These are phyloP conservation scores for Trichoderma harzianum DNA, from an alignment of 2,329 filamentous ascomycete species.

Conservation along the genomic window DNA sequence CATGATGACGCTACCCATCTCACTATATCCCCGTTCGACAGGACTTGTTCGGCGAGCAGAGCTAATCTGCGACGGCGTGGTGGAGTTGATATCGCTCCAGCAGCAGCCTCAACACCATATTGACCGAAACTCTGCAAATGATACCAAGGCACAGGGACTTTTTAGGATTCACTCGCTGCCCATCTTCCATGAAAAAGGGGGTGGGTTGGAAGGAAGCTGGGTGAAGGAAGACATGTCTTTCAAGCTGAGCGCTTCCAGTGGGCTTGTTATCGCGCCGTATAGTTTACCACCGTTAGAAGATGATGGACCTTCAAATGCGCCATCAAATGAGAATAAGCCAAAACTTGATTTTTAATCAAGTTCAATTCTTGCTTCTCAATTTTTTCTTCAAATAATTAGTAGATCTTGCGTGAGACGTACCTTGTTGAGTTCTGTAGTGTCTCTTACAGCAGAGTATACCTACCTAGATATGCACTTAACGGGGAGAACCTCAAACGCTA, in stretches of 20 bases:
- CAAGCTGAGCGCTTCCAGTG: constrained; percentile 73
- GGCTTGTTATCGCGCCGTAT: constrained; percentile 82
- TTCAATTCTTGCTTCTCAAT: background rate
- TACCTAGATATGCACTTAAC: background rate
- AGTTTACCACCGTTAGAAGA: constrained; percentile 86
- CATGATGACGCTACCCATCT: constrained; percentile 73
- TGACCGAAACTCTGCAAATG: constrained; percentile 55
- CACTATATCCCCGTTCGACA: constrained; percentile 71
- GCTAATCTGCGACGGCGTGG: constrained; percentile 75
- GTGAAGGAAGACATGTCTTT: constrained; percentile 87
- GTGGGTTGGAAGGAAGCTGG: constrained; percentile 65
- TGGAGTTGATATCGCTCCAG: constrained; percentile 74
- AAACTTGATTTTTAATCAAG: constrained; percentile 65
- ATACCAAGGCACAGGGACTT: constrained; percentile 76
- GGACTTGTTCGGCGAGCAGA: constrained; percentile 86
- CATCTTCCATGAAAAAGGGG: constrained; percentile 82
- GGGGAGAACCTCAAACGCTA: background rate
- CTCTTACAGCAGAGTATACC: background rate
- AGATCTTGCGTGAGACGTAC: background rate
- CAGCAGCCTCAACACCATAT: constrained; percentile 46
- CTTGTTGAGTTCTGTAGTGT: background rate
- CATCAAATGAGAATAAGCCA: constrained; percentile 56
- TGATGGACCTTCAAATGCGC: constrained; percentile 40
- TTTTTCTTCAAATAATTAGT: background rate
- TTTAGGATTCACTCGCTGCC: constrained; percentile 80